phyloP scores from a whole-genome alignment of 225 moss, liverwort and hornwort genomes.

The Antitrichia curtipendula region DNA sequence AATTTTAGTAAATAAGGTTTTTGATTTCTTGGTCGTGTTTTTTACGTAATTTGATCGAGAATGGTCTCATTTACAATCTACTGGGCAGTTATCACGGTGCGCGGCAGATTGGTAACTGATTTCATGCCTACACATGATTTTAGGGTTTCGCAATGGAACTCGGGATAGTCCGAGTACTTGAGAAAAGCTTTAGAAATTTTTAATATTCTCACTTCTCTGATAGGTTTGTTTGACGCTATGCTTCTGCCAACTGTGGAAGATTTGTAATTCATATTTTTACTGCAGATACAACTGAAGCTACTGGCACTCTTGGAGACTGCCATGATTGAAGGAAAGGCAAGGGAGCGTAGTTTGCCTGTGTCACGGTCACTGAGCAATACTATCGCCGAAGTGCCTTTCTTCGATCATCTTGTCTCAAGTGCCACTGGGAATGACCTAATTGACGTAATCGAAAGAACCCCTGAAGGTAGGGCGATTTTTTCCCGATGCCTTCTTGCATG shows the following conservation, averaged over 20 bases:
- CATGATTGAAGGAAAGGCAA: slow-evolving; percentile 76
- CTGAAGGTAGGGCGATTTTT: slow-evolving; percentile 24
- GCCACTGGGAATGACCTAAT: slow-evolving; percentile 25
- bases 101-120: slow-evolving; percentile 18
- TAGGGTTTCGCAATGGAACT: slow-evolving; percentile 15
- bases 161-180: not conserved
- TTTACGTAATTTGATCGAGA: not conserved
- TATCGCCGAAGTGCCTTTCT: slow-evolving; percentile 44
- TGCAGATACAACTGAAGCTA: slow-evolving; percentile 85
- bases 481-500: not conserved
- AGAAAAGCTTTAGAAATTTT: not conserved
- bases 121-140: not conserved
- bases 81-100: slow-evolving; percentile 5
- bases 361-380: slow-evolving; percentile 35
- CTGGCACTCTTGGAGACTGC: slow-evolving; percentile 65
- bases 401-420: slow-evolving; percentile 48
- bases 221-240: not conserved
- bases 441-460: slow-evolving; percentile 23
- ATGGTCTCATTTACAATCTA: not conserved
- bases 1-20: not conserved
- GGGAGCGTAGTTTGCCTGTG: slow-evolving; percentile 49
- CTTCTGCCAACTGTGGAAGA: not conserved
- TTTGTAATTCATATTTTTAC: not conserved
- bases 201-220: not conserved
- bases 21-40: not conserved